Evolutionary conservation across 441 rosid species (phyloP).

Genomic region (Hura crepitans): DNA sequence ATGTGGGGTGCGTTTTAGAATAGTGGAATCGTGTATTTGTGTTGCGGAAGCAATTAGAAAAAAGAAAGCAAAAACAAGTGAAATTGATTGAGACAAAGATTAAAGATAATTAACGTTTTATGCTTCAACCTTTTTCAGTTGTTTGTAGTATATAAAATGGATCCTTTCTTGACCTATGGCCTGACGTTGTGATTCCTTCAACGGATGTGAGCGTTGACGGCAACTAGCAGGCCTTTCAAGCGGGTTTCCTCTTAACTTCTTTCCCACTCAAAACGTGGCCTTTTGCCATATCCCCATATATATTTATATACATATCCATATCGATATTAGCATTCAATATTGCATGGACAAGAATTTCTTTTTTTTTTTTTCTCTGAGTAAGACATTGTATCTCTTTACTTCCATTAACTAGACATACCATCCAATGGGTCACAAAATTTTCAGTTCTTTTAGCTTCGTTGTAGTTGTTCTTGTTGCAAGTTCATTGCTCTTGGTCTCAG

Average conservation of each 20-base stretch:
- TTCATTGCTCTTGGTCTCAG: background rate
- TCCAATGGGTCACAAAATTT: background rate
- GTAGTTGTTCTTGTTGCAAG: background rate
- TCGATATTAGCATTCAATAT: too few species aligned
- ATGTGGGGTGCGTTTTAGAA: background rate
- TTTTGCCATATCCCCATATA: background rate
- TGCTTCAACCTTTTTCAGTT: background rate
- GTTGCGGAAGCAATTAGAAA: background rate
- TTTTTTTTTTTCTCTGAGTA: too few species aligned
- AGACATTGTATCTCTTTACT: background rate
- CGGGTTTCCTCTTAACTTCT: background rate
- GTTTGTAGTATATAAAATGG: background rate
- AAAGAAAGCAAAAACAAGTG: background rate
- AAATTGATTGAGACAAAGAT: background rate
- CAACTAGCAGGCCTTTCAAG: background rate
- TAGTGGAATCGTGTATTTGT: background rate
- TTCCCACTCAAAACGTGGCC: slow-evolving; percentile 1
- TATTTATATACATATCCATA: too few species aligned
- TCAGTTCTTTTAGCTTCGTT: background rate
- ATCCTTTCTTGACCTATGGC: background rate
- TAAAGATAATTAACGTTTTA: background rate
- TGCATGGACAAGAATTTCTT: too few species aligned
- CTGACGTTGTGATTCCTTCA: background rate
- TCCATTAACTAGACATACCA: background rate
- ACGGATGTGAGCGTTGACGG: background rate